Conservation (phyloP, 2,329 filamentous ascomycete species). For the Myriosclerotinia duriaeana region DNA sequence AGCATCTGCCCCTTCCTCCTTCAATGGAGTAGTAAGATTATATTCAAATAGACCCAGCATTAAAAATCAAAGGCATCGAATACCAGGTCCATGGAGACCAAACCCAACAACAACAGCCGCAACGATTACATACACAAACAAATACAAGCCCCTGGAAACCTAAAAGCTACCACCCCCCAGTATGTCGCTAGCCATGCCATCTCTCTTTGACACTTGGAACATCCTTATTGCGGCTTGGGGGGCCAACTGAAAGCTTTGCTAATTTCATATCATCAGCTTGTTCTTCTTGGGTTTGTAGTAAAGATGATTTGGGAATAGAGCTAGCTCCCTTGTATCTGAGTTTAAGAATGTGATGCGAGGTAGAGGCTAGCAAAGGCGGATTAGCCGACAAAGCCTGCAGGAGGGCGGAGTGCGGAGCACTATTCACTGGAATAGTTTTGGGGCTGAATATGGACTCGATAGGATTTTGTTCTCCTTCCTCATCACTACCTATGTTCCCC, state of each 20-base stretch:
- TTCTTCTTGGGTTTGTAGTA: not conserved
- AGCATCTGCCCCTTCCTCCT: conserved; percentile 23
- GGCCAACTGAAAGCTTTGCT: not conserved
- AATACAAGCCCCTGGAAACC: too few relatives aligned
- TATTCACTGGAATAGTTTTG: not conserved
- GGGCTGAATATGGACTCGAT: not conserved
- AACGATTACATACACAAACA: too few relatives aligned
- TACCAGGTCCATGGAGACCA: too few relatives aligned
- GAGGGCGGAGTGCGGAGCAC: not conserved
- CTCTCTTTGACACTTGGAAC: not conserved
- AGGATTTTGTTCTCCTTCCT: not conserved
- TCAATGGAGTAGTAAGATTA: conserved; percentile 36
- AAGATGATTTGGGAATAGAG: not conserved
- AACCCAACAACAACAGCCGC: not conserved
- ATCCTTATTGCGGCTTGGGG: not conserved
- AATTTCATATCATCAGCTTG: not conserved
- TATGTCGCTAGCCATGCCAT: not conserved
- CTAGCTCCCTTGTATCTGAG: not conserved
- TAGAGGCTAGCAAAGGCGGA: not conserved
- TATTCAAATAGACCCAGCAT: not conserved
- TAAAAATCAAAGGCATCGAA: too few relatives aligned
- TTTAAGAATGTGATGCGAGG: not conserved
- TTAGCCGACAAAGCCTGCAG: not conserved
- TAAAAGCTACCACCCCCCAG: not conserved
- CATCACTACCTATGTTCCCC: not conserved